A percentile compares a stretch with the other conserved stretches of the same genome.
phyloP scores from a whole-genome alignment of 2,329 filamentous ascomycete genomes.

The Lasiodiplodia sp. region DNA sequence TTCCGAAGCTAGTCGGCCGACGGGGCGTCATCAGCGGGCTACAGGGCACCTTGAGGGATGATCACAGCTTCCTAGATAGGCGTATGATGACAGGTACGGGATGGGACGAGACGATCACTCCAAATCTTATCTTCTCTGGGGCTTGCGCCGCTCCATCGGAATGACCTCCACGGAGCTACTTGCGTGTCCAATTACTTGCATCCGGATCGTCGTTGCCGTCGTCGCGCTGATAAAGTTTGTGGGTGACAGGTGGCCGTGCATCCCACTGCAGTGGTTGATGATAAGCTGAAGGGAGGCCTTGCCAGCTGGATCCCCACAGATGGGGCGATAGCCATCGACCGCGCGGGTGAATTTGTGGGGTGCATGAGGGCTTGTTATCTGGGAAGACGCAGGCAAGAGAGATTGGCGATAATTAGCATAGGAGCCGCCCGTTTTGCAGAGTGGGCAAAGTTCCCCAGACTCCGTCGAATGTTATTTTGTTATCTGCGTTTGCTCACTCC shows the following conservation, averaged over 20 bases:
- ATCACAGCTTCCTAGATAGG: conserved; percentile 26
- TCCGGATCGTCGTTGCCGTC: conserved; percentile 1
- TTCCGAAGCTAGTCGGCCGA: neutral
- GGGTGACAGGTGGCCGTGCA: conserved; percentile 2
- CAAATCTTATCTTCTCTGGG: conserved; percentile 20
- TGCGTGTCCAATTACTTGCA: conserved; percentile 19
- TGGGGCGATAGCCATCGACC: conserved; percentile 6
- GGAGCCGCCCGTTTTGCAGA: neutral
- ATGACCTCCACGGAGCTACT: neutral
- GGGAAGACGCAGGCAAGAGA: neutral
- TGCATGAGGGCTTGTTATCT: conserved; percentile 28
- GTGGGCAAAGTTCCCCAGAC: neutral
- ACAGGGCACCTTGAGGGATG: conserved; percentile 12
- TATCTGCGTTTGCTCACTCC: neutral
- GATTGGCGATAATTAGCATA: neutral
- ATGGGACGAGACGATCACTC: neutral
- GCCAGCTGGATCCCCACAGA: conserved; percentile 19
- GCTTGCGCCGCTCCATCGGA: neutral
- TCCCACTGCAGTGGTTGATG: conserved; percentile 15
- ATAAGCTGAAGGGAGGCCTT: conserved; percentile 22
- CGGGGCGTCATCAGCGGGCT: neutral
- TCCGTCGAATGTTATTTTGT: neutral
- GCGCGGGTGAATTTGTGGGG: conserved; percentile 18
- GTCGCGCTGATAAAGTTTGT: conserved; percentile 2
- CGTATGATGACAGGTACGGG: neutral